phyloP scores from a whole-genome alignment of 2,329 filamentous ascomycete species.

The Venturia pyrina region DNA sequence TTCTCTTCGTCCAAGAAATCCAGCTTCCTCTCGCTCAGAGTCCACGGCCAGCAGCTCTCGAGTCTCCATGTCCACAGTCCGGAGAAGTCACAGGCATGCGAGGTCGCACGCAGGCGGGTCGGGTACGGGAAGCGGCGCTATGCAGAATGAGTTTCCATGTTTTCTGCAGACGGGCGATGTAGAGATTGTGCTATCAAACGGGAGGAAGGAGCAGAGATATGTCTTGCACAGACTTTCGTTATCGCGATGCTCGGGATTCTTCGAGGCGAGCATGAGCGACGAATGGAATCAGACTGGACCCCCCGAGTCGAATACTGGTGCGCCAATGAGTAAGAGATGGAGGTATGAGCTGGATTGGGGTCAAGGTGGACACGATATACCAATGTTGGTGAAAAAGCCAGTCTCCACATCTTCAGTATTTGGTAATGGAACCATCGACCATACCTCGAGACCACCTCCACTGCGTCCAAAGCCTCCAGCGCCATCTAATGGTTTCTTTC shows the following conservation, averaged over 20 bases:
- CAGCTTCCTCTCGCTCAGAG: slow-evolving; percentile 35
- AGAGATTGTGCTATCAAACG: slow-evolving; percentile 67
- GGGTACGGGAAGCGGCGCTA: slow-evolving; percentile 41
- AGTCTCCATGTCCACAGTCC: slow-evolving; percentile 7
- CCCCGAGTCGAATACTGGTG: slow-evolving; percentile 25
- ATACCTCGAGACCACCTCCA: slow-evolving; percentile 37
- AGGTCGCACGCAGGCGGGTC: slow-evolving; percentile 67
- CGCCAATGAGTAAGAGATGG: slow-evolving; percentile 54
- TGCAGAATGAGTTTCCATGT: slow-evolving; percentile 85
- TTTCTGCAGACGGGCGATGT: slow-evolving; percentile 88
- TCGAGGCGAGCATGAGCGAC: slow-evolving; percentile 72
- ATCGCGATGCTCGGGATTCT: slow-evolving; percentile 86
- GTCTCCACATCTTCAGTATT: slow-evolving; percentile 19
- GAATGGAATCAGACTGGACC: slow-evolving; percentile 51
- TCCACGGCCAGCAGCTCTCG: slow-evolving; percentile 12
- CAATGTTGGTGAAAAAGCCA: slow-evolving; percentile 83
- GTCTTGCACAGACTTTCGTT: slow-evolving; percentile 80
- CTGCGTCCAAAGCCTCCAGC: slow-evolving; percentile 53
- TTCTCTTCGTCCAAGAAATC: slow-evolving; percentile 53
- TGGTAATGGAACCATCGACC: slow-evolving; percentile 19
- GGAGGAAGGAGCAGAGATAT: slow-evolving; percentile 70
- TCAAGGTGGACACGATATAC: slow-evolving; percentile 60
- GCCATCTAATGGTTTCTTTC: slow-evolving; percentile 60
- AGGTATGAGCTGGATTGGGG: slow-evolving; percentile 79
- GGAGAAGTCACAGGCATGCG: slow-evolving; percentile 11